These are phyloP conservation scores for Mycena rebaudengoi DNA, from an alignment of 768 basidiomycete species.

Conservation along the genomic window DNA sequence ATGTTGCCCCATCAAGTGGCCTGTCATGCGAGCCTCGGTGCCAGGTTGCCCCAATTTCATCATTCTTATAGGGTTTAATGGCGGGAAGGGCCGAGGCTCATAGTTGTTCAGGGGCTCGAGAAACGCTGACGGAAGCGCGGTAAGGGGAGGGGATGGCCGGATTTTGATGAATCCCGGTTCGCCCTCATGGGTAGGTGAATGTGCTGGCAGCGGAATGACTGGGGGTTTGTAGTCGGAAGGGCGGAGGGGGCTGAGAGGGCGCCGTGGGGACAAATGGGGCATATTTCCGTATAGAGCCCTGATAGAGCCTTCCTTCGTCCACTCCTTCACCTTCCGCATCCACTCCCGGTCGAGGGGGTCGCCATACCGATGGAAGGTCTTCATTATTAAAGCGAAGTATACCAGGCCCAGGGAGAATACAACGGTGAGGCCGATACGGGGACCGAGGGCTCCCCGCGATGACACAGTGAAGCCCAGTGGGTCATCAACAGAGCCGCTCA, in stretches of 20 bases:
- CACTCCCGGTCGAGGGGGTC: constrained; percentile 45
- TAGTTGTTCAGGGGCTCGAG: neutral
- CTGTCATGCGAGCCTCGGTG: neutral
- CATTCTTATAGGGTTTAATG: neutral
- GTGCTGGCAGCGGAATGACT: no score
- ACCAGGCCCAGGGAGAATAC: constrained; percentile 60
- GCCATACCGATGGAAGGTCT: constrained; percentile 64
- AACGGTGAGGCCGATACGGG: constrained; percentile 54
- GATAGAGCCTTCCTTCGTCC: constrained; percentile 26
- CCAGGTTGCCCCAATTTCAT: constrained; percentile 15
- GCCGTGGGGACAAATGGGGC: no score
- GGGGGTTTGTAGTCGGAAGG: no score
- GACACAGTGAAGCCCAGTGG: constrained; percentile 28
- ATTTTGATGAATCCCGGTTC: neutral
- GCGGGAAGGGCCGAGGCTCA: neutral
- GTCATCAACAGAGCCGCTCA: constrained; percentile 51
- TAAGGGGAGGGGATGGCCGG: neutral
- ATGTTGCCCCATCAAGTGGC: neutral
- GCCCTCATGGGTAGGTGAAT: no score
- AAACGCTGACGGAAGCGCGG: constrained; percentile 10
- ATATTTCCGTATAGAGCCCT: no score
- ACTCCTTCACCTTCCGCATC: constrained; percentile 36
- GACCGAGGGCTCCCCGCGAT: constrained; percentile 40
- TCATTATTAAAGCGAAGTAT: constrained; percentile 60
- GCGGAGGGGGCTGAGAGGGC: no score